Percentiles rank a stretch among this genome's conserved stretches.
These are phyloP conservation scores for Zostera marina DNA, from an alignment of 116 monocot species.

Conservation along the genomic window DNA sequence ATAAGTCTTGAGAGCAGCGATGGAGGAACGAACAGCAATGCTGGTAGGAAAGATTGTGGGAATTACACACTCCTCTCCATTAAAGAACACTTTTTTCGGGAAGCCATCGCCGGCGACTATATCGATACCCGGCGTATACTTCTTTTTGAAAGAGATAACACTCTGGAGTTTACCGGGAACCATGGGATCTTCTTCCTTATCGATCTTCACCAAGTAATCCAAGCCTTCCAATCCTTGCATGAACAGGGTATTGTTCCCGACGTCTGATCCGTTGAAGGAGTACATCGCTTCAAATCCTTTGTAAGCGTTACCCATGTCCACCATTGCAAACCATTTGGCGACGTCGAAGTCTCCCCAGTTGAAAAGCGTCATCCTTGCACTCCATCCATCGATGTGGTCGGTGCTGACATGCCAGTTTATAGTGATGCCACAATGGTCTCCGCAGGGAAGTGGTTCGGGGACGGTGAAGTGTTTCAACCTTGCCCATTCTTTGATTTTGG, in stretches of 20 bases:
- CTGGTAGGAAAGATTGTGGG: constrained; percentile 31
- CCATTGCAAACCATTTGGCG: constrained; percentile 63
- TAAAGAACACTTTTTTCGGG: constrained; percentile 64
- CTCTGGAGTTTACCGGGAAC: constrained; percentile 85
- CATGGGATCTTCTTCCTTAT: constrained; percentile 28
- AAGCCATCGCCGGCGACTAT: constrained; percentile 53
- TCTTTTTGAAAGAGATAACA: constrained; percentile 75
- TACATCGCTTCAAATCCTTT: constrained; percentile 57
- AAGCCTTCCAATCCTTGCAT: constrained; percentile 51
- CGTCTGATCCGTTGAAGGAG: constrained; percentile 47
- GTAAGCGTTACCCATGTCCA: constrained; percentile 42
- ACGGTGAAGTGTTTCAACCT: constrained; percentile 31
- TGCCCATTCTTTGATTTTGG: constrained; percentile 34
- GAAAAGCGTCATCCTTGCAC: constrained; percentile 70
- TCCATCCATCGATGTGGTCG: constrained; percentile 68
- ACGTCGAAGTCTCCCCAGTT: constrained; percentile 54
- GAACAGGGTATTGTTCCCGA: constrained; percentile 66
- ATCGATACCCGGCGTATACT: constrained; percentile 44
- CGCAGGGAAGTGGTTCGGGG: constrained; percentile 57
- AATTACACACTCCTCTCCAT: constrained; percentile 82
- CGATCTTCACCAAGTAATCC: constrained; percentile 60
- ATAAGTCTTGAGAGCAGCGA: too few species aligned
- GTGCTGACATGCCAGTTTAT: constrained; percentile 80
- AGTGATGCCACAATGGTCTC: constrained; percentile 73
- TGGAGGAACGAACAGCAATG: not conserved